A percentile compares a stretch with the other conserved stretches of the same genome.
Conservation (phyloP, 495 filamentous ascomycete genomes). For the Polyplosphaeria fusca region DNA sequence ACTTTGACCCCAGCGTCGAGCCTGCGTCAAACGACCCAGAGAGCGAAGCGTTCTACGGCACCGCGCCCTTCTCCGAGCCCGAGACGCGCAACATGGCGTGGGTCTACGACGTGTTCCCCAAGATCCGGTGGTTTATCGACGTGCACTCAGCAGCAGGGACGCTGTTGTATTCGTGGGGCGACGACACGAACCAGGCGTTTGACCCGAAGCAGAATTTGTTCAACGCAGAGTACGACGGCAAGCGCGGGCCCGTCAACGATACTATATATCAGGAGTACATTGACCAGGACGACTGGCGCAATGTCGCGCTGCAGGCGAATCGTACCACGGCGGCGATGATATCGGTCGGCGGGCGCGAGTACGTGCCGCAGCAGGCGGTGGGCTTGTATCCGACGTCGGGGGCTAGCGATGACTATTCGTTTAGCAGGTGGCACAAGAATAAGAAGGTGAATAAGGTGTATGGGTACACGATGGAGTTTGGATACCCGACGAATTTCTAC, state of each 20-base stretch:
- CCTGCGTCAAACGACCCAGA: constrained; percentile 50
- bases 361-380: constrained; percentile 36
- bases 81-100: constrained; percentile 46
- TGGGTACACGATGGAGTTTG: constrained; percentile 47
- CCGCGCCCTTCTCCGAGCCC: constrained; percentile 46
- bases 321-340: constrained; percentile 37
- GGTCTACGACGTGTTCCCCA: constrained; percentile 41
- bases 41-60: constrained; percentile 52
- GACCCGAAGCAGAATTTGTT: constrained; percentile 40
- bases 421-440: constrained; percentile 35
- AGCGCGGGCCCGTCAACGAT: constrained; percentile 39
- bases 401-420: constrained; percentile 43
- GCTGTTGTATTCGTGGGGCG: constrained; percentile 45
- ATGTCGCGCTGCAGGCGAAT: constrained; percentile 28
- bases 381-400: constrained; percentile 43
- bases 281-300: constrained; percentile 30
- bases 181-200: constrained; percentile 40
- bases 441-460: constrained; percentile 38
- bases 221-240: constrained; percentile 40
- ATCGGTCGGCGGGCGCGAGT: constrained; percentile 31
- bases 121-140: constrained; percentile 47
- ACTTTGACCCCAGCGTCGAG: constrained; percentile 45
- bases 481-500: constrained; percentile 43
- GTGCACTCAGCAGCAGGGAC: constrained; percentile 44
- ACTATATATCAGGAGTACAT: constrained; percentile 42